Conservation (phyloP, 345 rosid genomes). For the Linum usitatissimum region DNA sequence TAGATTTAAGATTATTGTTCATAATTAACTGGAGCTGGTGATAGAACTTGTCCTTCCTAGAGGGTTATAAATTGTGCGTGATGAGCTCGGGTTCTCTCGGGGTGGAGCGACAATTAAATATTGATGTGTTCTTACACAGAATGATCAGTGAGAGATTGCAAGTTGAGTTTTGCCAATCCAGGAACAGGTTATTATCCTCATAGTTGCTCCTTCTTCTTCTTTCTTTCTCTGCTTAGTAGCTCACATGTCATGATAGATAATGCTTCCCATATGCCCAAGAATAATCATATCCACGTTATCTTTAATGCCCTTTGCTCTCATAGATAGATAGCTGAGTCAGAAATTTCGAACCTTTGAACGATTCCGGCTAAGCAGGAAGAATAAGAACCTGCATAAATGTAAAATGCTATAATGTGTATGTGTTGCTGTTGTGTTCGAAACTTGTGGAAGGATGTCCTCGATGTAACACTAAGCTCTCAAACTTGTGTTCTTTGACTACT, state of each 20-base stretch:
- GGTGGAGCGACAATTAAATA: not conserved
- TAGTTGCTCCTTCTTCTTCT: not conserved
- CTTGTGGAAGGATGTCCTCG: not conserved
- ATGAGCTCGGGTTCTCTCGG: not conserved
- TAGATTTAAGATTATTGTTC: not conserved
- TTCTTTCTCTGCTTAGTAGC: not conserved
- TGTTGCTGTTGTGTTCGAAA: not conserved
- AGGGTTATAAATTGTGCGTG: not conserved
- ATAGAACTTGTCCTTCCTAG: not conserved
- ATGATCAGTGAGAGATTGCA: not conserved
- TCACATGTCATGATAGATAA: too few relatives aligned
- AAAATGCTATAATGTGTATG: too few relatives aligned
- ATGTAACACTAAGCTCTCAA: too few relatives aligned
- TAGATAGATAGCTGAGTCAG: not conserved
- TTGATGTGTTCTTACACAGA: not conserved
- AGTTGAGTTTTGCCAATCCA: not conserved
- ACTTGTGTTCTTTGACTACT: not conserved
- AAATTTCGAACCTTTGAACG: not conserved
- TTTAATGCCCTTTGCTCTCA: not conserved
- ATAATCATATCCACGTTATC: not conserved
- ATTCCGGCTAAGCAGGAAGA: not conserved
- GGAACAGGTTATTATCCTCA: not conserved
- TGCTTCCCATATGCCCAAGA: too few relatives aligned
- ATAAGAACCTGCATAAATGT: not conserved
- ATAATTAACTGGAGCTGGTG: not conserved